Conservation (phyloP, 2,329 filamentous ascomycete species). For the Alternaria novae-zelandiae region DNA sequence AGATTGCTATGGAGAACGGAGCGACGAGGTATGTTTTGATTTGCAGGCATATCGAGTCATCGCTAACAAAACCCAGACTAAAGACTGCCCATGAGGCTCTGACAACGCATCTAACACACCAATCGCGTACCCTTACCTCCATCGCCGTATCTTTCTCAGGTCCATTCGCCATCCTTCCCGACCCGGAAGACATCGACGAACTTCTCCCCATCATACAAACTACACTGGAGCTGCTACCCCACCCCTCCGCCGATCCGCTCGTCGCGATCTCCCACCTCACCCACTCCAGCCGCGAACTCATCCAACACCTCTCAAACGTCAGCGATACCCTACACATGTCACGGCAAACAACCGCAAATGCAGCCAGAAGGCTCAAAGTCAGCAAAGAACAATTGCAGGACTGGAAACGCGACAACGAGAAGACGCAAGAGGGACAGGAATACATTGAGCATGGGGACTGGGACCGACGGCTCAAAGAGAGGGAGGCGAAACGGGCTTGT, state of each 20-base stretch:
- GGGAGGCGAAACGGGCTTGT: conserved; percentile 85
- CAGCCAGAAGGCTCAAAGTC: conserved; percentile 77
- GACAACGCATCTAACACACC: conserved; percentile 75
- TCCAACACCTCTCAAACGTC: conserved; percentile 82
- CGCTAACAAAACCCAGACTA: conserved; percentile 58
- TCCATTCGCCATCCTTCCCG: conserved; percentile 68
- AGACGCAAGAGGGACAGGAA: conserved; percentile 78
- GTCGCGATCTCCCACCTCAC: conserved; percentile 72
- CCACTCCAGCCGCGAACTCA: conserved; percentile 69
- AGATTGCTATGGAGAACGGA: conserved; percentile 74
- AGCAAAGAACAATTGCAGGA: conserved; percentile 87
- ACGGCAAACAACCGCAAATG: conserved; percentile 82
- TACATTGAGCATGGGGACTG: conserved; percentile 86
- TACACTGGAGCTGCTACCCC: conserved; percentile 70
- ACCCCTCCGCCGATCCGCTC: conserved; percentile 68
- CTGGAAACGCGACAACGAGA: conserved; percentile 81
- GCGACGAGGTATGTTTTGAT: conserved; percentile 65
- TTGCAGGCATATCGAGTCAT: background rate
- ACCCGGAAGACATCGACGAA: conserved; percentile 69
- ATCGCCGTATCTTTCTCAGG: conserved; percentile 75
- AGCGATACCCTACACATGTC: conserved; percentile 95
- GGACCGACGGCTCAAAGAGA: conserved; percentile 74
- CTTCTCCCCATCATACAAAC: conserved; percentile 71
- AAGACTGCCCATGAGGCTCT: conserved; percentile 78
- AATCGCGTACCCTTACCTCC: conserved; percentile 76